phyloP scores from a whole-genome alignment of 371 early-diverging fungal genomes.

The Cladochytrium tenue region DNA sequence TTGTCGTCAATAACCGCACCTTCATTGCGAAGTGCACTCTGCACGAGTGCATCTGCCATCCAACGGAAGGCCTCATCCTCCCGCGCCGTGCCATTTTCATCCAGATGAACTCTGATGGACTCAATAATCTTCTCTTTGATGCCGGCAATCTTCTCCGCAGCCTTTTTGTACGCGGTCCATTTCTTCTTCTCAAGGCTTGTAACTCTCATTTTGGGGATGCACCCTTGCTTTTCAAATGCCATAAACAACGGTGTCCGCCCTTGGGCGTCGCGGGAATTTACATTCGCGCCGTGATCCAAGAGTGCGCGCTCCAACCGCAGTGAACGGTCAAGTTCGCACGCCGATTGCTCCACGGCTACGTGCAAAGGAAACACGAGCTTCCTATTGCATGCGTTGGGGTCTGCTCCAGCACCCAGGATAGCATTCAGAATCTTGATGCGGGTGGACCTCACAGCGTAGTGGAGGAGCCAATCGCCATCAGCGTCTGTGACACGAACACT shows the following conservation, averaged over 20 bases:
- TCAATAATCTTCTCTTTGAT: slow-evolving; percentile 4
- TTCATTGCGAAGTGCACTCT: slow-evolving; percentile 2
- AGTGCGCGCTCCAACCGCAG: slow-evolving; percentile 55
- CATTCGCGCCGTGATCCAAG: slow-evolving; percentile 44
- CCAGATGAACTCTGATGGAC: background rate
- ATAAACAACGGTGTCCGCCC: slow-evolving; percentile 62
- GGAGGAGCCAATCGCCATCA: slow-evolving; percentile 40
- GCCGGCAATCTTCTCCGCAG: slow-evolving; percentile 18
- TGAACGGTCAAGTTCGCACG: slow-evolving; percentile 54
- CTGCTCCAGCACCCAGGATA: slow-evolving; percentile 46
- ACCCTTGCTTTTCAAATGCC: slow-evolving; percentile 41
- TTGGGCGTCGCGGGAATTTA: slow-evolving; percentile 28
- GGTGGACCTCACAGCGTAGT: slow-evolving; percentile 45
- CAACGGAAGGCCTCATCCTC: slow-evolving; percentile 1
- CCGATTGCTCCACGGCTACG: slow-evolving; percentile 51
- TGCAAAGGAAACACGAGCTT: slow-evolving; percentile 50
- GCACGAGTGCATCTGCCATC: too few relatives aligned
- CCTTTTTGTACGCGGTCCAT: slow-evolving; percentile 8
- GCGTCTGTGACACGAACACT: slow-evolving; percentile 30
- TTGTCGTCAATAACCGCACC: slow-evolving; percentile 5
- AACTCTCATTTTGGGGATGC: slow-evolving; percentile 47
- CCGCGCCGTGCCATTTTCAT: background rate
- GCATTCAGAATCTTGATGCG: slow-evolving; percentile 44
- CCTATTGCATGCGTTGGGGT: slow-evolving; percentile 31
- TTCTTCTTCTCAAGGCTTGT: slow-evolving; percentile 22